Conservation (phyloP, 768 basidiomycete species). For the Podaxis rugospora region DNA sequence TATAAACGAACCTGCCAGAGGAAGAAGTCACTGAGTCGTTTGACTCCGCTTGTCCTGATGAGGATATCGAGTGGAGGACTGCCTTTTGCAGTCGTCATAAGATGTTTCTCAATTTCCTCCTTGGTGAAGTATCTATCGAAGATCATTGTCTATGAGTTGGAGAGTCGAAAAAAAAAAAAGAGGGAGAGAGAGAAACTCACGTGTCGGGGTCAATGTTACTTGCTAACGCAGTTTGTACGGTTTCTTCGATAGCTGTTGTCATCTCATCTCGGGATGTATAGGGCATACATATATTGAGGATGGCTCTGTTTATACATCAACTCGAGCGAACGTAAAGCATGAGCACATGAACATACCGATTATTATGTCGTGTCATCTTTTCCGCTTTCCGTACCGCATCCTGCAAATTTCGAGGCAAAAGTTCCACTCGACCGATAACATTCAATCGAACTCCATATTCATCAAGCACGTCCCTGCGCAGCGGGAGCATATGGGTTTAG, state of each 20-base stretch:
- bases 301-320: slow-evolving; percentile 47
- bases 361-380: slow-evolving; percentile 68
- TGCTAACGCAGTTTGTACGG: slow-evolving; percentile 37
- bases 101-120: slow-evolving; percentile 56
- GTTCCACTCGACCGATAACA: slow-evolving; percentile 66
- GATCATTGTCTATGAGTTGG: neutral
- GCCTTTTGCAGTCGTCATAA: slow-evolving; percentile 60
- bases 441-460: slow-evolving; percentile 81
- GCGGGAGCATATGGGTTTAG: neutral
- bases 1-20: slow-evolving; percentile 83
- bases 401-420: slow-evolving; percentile 80
- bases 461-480: slow-evolving; percentile 68
- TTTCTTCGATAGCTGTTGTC: slow-evolving; percentile 63
- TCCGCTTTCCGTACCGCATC: slow-evolving; percentile 69
- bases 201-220: slow-evolving; percentile 16
- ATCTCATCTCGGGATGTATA: slow-evolving; percentile 94
- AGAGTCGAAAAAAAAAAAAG: neutral
- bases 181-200: slow-evolving; percentile 17
- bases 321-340: neutral
- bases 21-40: slow-evolving; percentile 82
- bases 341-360: slow-evolving; percentile 40
- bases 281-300: slow-evolving; percentile 90
- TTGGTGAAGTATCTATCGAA: slow-evolving; percentile 47
- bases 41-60: slow-evolving; percentile 88
- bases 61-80: slow-evolving; percentile 87